phyloP scores from a whole-genome alignment of 225 moss, liverwort and hornwort genomes.

The Takakia lepidozioides region DNA sequence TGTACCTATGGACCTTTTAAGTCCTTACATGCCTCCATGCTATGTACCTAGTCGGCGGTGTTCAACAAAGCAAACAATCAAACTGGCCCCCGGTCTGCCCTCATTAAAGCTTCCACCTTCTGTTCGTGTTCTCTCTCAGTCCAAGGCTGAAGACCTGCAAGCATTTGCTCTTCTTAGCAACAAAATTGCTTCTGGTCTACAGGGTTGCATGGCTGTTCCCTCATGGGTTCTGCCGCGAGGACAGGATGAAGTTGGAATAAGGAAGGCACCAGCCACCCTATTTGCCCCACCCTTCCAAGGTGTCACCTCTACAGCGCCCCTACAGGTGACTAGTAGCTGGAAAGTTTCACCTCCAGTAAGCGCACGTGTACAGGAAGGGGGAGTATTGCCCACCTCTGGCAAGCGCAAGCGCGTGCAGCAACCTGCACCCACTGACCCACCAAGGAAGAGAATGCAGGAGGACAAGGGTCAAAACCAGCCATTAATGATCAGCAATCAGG shows the following conservation, averaged over 20 bases:
- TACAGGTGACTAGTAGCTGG: not conserved
- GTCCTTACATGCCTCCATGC: conserved; percentile 8
- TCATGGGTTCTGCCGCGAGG: not conserved
- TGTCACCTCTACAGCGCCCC: not conserved
- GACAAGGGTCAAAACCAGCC: too few relatives aligned
- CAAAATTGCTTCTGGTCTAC: conserved; percentile 9
- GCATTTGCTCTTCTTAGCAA: conserved; percentile 16
- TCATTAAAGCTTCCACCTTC: conserved; percentile 70
- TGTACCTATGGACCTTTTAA: conserved; percentile 3
- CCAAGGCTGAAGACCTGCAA: conserved; percentile 21
- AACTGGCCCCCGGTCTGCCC: conserved; percentile 78
- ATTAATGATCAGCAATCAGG: too few relatives aligned
- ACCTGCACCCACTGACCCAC: not conserved
- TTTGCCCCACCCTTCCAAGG: not conserved
- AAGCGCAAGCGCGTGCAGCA: not conserved
- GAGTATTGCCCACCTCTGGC: too few relatives aligned
- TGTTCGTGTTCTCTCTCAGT: conserved; percentile 71
- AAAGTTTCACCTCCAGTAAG: not conserved
- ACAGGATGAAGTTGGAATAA: conserved; percentile 1
- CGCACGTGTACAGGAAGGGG: too few relatives aligned
- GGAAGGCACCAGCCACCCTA: not conserved
- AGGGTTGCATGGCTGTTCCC: conserved; percentile 5
- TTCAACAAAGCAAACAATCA: conserved; percentile 54
- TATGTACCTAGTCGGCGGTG: conserved; percentile 6
- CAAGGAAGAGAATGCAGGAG: not conserved